Conservation (phyloP, 768 basidiomycete species). For the Ephemerocybe angulata region DNA sequence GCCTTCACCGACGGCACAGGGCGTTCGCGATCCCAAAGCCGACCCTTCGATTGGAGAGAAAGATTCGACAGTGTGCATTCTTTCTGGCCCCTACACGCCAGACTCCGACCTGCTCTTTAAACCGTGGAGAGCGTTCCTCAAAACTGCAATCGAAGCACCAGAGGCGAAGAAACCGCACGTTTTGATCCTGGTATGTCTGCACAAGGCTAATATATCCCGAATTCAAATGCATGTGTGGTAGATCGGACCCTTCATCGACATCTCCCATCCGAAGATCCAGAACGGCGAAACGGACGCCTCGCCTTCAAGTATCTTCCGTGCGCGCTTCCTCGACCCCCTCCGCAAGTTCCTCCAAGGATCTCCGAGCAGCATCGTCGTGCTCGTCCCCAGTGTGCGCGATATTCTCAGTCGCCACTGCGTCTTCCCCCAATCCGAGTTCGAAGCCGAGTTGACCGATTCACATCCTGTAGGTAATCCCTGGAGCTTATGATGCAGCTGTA, state of each 20-base stretch:
- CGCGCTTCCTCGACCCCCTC: conserved; percentile 57
- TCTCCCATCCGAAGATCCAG: conserved; percentile 68
- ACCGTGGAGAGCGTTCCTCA: conserved; percentile 63
- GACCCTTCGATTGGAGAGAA: conserved; percentile 40
- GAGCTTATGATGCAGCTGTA: neutral
- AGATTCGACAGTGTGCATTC: conserved; percentile 64
- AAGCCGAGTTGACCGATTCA: conserved; percentile 33
- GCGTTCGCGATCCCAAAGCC: conserved; percentile 25
- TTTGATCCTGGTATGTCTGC: conserved; percentile 62
- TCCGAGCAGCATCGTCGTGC: conserved; percentile 66
- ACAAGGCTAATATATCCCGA: neutral
- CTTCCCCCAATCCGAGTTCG: conserved; percentile 76
- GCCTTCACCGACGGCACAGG: conserved; percentile 31
- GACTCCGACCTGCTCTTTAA: conserved; percentile 75
- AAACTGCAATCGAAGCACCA: no score
- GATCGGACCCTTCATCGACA: conserved; percentile 92
- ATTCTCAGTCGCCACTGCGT: conserved; percentile 74
- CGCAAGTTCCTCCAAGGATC: conserved; percentile 52
- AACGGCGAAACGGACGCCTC: conserved; percentile 67
- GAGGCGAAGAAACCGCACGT: conserved; percentile 66
- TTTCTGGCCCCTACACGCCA: conserved; percentile 82
- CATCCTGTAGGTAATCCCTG: conserved; percentile 46
- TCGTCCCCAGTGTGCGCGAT: conserved; percentile 84
- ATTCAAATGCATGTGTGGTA: conserved; percentile 27
- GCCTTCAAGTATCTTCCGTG: conserved; percentile 65